phyloP scores from a whole-genome alignment of 352 stramenopile species.

The Phytophthora pinifolia region DNA sequence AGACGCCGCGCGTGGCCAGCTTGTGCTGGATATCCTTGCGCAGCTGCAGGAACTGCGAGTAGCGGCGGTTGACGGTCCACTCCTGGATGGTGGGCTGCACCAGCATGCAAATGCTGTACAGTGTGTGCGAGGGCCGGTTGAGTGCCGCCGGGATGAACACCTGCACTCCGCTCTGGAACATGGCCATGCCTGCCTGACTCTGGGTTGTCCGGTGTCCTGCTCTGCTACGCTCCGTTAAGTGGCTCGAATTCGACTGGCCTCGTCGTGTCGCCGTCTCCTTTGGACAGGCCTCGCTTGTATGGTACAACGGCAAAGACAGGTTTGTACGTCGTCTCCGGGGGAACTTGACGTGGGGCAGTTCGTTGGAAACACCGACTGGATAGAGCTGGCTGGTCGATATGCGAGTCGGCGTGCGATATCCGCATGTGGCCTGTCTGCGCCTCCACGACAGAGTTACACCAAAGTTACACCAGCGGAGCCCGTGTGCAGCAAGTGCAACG shows the following conservation, averaged over 20 bases:
- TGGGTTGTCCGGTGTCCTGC: not conserved
- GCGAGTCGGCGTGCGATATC: conserved; percentile 11
- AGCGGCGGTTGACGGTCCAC: conserved; percentile 85
- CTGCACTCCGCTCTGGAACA: conserved; percentile 61
- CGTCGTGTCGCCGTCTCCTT: conserved; percentile 2
- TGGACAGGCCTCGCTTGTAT: conserved; percentile 20
- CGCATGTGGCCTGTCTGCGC: conserved; percentile 22
- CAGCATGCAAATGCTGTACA: conserved; percentile 84
- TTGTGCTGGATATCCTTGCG: conserved; percentile 62
- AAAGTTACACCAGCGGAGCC: not conserved
- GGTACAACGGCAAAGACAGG: conserved; percentile 11
- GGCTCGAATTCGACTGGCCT: conserved; percentile 1
- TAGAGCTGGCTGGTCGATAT: conserved; percentile 19
- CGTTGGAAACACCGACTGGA: conserved; percentile 36
- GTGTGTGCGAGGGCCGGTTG: conserved; percentile 79
- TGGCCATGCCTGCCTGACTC: conserved; percentile 8
- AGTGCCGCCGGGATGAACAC: conserved; percentile 83
- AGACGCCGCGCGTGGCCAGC: conserved; percentile 34
- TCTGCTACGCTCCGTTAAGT: conserved; percentile 19
- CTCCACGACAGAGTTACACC: conserved; percentile 26
- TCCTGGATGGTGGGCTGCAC: conserved; percentile 79
- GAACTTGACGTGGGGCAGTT: conserved; percentile 29
- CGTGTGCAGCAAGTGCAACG: not conserved
- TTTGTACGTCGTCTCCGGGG: conserved; percentile 30
- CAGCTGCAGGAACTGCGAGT: conserved; percentile 86